These are phyloP conservation scores for Phytophthora rubi DNA, from an alignment of 352 stramenopile species.

Conservation along the genomic window DNA sequence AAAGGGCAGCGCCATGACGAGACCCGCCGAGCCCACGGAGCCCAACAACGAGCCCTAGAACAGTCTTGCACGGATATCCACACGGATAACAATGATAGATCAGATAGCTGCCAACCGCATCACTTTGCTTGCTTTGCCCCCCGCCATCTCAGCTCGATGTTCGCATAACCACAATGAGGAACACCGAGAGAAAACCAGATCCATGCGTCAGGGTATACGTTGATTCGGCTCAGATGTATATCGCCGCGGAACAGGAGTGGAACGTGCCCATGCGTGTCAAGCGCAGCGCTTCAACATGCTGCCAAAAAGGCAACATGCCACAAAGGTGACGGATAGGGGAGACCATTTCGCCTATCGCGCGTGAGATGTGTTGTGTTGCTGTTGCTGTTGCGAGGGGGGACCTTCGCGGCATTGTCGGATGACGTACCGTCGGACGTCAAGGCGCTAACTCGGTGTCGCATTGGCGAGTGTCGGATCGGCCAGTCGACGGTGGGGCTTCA, in stretches of 20 bases:
- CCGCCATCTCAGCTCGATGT: neutral
- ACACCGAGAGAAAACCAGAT: neutral
- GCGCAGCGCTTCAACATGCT: constrained; percentile 11
- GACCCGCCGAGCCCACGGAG: constrained; percentile 26
- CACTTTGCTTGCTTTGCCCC: constrained; percentile 3
- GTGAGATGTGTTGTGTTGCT: constrained; percentile 29
- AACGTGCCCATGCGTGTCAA: constrained; percentile 6
- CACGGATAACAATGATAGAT: neutral
- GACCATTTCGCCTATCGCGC: constrained; percentile 17
- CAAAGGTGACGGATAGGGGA: constrained; percentile 11
- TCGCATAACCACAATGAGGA: too few species aligned
- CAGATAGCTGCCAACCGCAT: constrained; percentile 14
- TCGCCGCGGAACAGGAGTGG: constrained; percentile 11
- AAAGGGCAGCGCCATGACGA: constrained; percentile 25
- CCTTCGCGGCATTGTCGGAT: constrained; percentile 32
- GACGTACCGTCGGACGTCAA: constrained; percentile 14
- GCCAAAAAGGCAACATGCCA: too few species aligned
- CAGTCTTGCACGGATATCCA: neutral
- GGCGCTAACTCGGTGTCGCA: neutral
- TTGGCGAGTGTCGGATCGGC: constrained; percentile 16
- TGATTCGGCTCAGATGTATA: constrained; percentile 17
- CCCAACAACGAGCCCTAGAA: constrained; percentile 18
- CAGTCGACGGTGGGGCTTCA: constrained; percentile 20
- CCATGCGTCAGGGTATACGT: neutral
- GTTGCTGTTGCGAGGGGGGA: constrained; percentile 11